phyloP scores from a whole-genome alignment of 768 basidiomycete genomes.

The Tricholoma saponaceum region DNA sequence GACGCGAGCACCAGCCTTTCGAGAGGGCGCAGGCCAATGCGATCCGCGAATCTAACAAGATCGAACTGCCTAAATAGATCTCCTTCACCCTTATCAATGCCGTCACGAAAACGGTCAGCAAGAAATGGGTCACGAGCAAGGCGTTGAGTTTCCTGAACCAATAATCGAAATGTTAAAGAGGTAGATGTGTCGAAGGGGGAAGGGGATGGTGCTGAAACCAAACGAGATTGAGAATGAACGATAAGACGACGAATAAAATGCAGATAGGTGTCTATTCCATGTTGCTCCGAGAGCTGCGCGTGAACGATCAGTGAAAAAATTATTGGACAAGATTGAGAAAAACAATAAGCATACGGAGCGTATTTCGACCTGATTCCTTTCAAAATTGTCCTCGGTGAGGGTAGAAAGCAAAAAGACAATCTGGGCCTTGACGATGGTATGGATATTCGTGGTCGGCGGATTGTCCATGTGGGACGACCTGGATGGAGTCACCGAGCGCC shows the following conservation, averaged over 20 bases:
- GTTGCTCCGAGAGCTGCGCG: conserved; percentile 87
- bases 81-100: conserved; percentile 84
- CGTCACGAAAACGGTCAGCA: conserved; percentile 87
- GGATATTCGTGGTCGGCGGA: conserved; percentile 80
- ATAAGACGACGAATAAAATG: conserved; percentile 98
- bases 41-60: conserved; percentile 77
- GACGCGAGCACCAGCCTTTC: conserved; percentile 77
- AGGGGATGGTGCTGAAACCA: conserved; percentile 54
- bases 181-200: conserved; percentile 72
- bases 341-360: conserved; percentile 66
- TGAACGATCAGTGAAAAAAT: conserved; percentile 11
- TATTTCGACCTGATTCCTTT: conserved; percentile 91
- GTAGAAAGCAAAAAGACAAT: conserved; percentile 97
- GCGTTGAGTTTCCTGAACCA: conserved; percentile 85
- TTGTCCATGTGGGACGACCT: conserved; percentile 88
- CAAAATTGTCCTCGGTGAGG: conserved; percentile 95
- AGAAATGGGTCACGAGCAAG: conserved; percentile 88
- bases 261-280: conserved; percentile 94
- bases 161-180: conserved; percentile 76
- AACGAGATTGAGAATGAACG: conserved; percentile 75
- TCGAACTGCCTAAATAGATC: conserved; percentile 82
- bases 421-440: conserved; percentile 94
- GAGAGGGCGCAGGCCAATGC: conserved; percentile 73
- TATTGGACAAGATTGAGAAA: conserved; percentile 7
- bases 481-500: conserved; percentile 73